These are phyloP conservation scores for Xylariomycetidae sp. DNA, from an alignment of 2,329 filamentous ascomycete genomes.

Conservation along the genomic window DNA sequence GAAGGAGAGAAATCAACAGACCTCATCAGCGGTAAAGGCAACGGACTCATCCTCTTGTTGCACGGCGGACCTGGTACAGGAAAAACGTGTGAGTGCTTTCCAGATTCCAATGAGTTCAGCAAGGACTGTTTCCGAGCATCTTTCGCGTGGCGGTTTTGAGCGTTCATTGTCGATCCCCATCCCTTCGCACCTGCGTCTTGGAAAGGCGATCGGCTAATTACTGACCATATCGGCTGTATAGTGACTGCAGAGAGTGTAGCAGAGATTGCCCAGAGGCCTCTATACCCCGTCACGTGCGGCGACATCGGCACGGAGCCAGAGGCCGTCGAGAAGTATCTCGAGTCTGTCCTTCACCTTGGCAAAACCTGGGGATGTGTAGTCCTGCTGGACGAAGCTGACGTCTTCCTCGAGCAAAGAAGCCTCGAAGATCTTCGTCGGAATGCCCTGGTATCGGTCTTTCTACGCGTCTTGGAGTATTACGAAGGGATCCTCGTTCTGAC, in stretches of 20 bases:
- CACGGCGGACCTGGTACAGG: constrained; percentile 17
- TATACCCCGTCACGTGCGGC: constrained; percentile 17
- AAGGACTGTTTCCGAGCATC: no score
- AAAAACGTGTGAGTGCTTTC: no score
- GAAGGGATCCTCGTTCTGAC: constrained; percentile 36
- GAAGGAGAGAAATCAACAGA: constrained; percentile 6
- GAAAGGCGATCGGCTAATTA: no score
- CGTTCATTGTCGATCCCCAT: no score
- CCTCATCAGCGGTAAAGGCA: constrained; percentile 10
- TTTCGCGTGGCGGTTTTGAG: no score
- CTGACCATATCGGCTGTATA: no score
- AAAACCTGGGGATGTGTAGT: constrained; percentile 19
- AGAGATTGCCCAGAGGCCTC: constrained; percentile 14
- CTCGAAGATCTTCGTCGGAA: constrained; percentile 14
- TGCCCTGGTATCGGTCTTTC: constrained; percentile 25
- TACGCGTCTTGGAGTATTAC: constrained; percentile 35
- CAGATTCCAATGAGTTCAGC: no score
- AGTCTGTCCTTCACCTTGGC: constrained; percentile 12
- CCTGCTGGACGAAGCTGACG: constrained; percentile 7
- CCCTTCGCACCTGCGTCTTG: no score
- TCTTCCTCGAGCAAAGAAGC: constrained; percentile 17
- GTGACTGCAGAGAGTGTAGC: no score
- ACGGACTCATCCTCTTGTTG: constrained; percentile 13
- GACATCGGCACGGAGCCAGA: constrained; percentile 18
- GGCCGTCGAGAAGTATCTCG: constrained; percentile 16